A percentile compares a stretch with the other conserved stretches of the same genome.
These are phyloP conservation scores for Platanthera guangdongensis DNA, from an alignment of 106 monocot genomes.

Conservation along the genomic window DNA sequence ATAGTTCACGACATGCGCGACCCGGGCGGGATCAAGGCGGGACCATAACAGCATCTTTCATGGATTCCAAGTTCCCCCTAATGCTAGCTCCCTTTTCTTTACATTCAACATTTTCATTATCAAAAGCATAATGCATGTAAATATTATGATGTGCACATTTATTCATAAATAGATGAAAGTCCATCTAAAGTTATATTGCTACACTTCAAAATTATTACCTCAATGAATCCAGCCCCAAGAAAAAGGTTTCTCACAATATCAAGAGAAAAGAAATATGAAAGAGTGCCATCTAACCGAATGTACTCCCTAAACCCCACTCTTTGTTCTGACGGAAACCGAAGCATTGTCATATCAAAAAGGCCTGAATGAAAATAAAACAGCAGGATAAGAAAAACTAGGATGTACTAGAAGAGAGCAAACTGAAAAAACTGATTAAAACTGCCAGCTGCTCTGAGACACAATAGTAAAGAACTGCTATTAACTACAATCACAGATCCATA, in stretches of 20 bases:
- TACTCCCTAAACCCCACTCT: conserved; percentile 71
- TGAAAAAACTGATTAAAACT: neutral
- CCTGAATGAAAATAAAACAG: conserved; percentile 27
- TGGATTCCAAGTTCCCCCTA: neutral
- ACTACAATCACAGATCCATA: conserved; percentile 16
- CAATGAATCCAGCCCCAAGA: conserved; percentile 53
- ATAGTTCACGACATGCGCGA: too few species aligned
- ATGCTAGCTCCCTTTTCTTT: neutral
- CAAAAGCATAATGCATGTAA: neutral
- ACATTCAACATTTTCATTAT: neutral
- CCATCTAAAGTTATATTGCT: neutral
- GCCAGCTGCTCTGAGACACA: too few species aligned
- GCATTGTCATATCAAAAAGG: conserved; percentile 99
- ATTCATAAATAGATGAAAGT: neutral
- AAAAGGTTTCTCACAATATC: conserved; percentile 70
- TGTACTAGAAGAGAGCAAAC: neutral
- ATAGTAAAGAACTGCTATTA: neutral
- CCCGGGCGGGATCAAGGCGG: too few species aligned
- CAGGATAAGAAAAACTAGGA: neutral
- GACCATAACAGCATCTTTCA: neutral
- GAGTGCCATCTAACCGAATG: conserved; percentile 79
- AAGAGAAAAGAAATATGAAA: conserved; percentile 90
- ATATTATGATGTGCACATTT: neutral
- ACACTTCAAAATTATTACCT: conserved; percentile 33
- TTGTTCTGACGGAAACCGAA: conserved; percentile 72